Conservation (phyloP, 148 eudicot genomes). For the Vaccinium myrtillus region DNA sequence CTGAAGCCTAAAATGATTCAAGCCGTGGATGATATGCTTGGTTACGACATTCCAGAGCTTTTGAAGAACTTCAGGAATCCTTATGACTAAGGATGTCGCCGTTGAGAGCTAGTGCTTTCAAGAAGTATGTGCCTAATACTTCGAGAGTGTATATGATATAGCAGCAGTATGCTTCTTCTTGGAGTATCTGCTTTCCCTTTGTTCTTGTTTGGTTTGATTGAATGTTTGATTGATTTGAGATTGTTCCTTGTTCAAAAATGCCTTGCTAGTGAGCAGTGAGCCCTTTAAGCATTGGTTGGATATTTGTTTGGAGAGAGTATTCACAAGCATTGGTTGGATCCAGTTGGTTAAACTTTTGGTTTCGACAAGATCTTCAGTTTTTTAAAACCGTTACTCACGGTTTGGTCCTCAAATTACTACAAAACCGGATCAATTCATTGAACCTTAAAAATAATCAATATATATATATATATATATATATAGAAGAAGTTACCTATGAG, state of each 20-base stretch:
- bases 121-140: not conserved
- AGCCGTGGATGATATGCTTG: constrained; percentile 78
- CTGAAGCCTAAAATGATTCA: constrained; percentile 69
- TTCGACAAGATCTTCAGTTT: too few relatives aligned
- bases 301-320: too few relatives aligned
- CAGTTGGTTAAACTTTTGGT: too few relatives aligned
- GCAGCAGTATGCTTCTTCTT: not conserved
- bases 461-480: too few relatives aligned
- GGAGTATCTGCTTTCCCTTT: not conserved
- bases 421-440: too few relatives aligned
- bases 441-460: too few relatives aligned
- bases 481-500: too few relatives aligned
- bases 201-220: not conserved
- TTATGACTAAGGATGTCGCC: constrained; percentile 37
- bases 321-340: too few relatives aligned
- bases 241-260: not conserved
- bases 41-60: constrained; percentile 83
- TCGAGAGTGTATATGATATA: not conserved
- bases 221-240: not conserved
- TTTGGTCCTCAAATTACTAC: too few relatives aligned
- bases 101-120: not conserved
- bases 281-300: too few relatives aligned
- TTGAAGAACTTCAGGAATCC: constrained; percentile 73
- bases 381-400: too few relatives aligned
- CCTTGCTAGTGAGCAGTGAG: not conserved